Percentiles rank a stretch among this genome's conserved stretches.
Conservation (phyloP, 1,284 basidiomycete genomes). For the Rhodotorula sp. region DNA sequence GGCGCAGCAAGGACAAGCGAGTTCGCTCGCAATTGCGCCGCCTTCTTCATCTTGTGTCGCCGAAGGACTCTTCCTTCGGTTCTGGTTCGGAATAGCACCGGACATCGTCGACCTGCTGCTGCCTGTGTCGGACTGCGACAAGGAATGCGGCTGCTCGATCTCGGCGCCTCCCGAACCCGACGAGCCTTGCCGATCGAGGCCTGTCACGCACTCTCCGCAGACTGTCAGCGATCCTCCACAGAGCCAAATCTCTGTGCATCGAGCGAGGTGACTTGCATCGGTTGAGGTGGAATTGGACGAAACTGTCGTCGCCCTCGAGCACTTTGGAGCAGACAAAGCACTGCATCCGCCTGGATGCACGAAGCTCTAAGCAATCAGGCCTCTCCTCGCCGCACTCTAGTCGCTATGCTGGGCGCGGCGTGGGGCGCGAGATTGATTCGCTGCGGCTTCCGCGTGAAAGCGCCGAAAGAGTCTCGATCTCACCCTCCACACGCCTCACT, state of each 20-base stretch:
- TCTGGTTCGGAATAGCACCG: background rate
- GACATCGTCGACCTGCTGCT: too few species aligned
- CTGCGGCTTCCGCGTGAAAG: too few species aligned
- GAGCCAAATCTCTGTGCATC: too few species aligned
- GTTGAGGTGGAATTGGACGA: constrained; percentile 30
- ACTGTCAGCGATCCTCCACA: too few species aligned
- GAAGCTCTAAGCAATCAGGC: too few species aligned
- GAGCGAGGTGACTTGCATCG: constrained; percentile 8
- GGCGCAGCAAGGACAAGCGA: constrained; percentile 20
- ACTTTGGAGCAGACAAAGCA: constrained; percentile 25
- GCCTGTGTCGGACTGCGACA: background rate
- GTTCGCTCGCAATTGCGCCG: background rate
- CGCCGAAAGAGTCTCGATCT: too few species aligned
- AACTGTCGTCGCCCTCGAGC: constrained; percentile 23
- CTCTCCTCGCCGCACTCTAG: too few species aligned
- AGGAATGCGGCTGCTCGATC: background rate
- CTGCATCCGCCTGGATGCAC: constrained; percentile 6
- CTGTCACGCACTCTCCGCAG: background rate
- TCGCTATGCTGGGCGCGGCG: too few species aligned
- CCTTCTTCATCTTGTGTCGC: background rate
- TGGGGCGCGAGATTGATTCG: too few species aligned
- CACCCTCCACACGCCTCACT: too few species aligned
- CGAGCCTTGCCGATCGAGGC: constrained; percentile 18
- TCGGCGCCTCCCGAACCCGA: background rate
- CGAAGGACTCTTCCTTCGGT: background rate